Base-by-base conservation (phyloP, 352 stramenopile genomes). In the Phytophthora podocarpi region DNA sequence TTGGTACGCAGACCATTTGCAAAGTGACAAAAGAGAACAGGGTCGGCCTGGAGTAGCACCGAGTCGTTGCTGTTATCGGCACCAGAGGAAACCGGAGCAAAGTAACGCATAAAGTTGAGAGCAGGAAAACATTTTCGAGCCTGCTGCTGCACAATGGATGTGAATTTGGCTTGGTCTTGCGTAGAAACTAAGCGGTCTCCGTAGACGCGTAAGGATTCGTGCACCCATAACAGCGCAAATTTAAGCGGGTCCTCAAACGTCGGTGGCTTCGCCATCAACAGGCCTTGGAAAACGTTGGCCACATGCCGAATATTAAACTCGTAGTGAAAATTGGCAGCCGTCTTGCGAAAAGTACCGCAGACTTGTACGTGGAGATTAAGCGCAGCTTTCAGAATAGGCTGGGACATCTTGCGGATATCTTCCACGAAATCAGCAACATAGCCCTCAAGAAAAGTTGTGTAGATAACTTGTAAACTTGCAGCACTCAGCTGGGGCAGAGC, bases 301-400 rank as follows among this genome's bases (percentile, higher is more conserved):
- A 99, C 70, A 65, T 99, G 91, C 7, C 96, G 87, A 48, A 98
- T 98, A 67, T 98, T 98, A 67, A 98, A 99, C 49, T 99, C 94
- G 64, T 98, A 99, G 69, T 99, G 96, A 55, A 98, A 99, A 43
- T 99, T 98, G 5, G 84, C 79, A 0, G 96, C 96, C 0, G 94
- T 98, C 69, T 98, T 98, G 9, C 91, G 76, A 64, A 98, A 96
- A 2, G 80, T 86, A 8, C 66, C 56, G 1, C 74, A 71, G 1
- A 98, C 74, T 46, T 96, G 80, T 1, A 77, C 59, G 49, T 99
- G 96, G 12, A 99, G 66, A 10, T 88, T 90, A 12, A 98, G 76
- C 28, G 96, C 89, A 28, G 85, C 83, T 58, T 90, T 91, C 27
- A 95, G 57, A 59, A 98, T 91, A 13, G 93, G 87, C 15, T 77